phyloP scores from a whole-genome alignment of 495 filamentous ascomycete species.

The Neurospora africana region DNA sequence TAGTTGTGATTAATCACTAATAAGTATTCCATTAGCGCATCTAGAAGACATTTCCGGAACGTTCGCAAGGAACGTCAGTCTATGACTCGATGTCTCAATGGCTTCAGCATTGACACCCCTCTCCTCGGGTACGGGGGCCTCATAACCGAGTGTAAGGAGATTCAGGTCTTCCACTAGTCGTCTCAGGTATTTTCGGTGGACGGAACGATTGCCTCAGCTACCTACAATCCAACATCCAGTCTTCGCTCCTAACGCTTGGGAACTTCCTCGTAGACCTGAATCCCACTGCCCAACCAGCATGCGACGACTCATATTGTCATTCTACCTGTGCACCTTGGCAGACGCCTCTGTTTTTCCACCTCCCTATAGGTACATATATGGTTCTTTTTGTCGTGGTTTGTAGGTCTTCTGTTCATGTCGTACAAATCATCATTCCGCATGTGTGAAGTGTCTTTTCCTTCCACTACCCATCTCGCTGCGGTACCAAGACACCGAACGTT shows the following conservation, averaged over 20 bases:
- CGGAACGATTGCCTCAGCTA: neutral
- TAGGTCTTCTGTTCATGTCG: neutral
- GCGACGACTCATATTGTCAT: neutral
- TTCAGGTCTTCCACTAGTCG: neutral
- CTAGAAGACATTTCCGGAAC: neutral
- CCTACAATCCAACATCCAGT: neutral
- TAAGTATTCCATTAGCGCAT: neutral
- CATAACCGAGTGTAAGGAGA: neutral
- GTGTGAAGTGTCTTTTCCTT: neutral
- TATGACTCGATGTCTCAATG: neutral
- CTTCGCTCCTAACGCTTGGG: neutral
- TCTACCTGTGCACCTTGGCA: neutral
- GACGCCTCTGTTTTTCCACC: neutral
- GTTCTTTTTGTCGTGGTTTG: neutral
- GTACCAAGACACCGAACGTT: neutral
- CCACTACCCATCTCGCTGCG: neutral
- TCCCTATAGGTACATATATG: neutral
- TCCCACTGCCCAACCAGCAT: neutral
- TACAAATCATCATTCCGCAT: neutral
- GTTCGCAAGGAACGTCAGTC: neutral
- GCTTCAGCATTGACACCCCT: neutral
- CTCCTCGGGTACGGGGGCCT: neutral
- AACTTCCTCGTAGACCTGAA: neutral
- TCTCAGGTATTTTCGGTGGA: neutral
- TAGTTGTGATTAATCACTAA: neutral